phyloP scores from a whole-genome alignment of 352 stramenopile species.

The Thalassiosira allenii region DNA sequence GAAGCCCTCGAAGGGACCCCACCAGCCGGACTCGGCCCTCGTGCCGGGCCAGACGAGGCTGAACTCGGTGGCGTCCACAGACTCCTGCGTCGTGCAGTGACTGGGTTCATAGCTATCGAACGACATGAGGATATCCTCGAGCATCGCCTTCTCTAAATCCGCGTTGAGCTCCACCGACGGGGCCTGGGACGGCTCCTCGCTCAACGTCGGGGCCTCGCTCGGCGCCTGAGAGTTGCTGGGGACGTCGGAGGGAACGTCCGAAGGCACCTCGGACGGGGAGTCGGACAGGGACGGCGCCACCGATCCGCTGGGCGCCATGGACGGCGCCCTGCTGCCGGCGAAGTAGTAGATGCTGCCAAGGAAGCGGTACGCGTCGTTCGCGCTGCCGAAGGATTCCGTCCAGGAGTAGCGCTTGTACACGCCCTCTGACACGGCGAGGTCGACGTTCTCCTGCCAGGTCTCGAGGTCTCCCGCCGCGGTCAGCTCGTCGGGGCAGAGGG shows the following conservation, averaged over 20 bases:
- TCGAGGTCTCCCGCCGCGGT: conserved; percentile 14
- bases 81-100: neutral
- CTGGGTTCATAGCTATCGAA: conserved; percentile 4
- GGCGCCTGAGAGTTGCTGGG: too few relatives aligned
- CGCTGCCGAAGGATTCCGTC: neutral
- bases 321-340: neutral
- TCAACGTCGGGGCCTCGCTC: too few relatives aligned
- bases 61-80: conserved; percentile 4
- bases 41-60: conserved; percentile 36
- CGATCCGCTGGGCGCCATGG: neutral
- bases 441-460: conserved; percentile 28
- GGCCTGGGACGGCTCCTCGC: too few relatives aligned
- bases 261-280: neutral
- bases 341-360: conserved; percentile 2
- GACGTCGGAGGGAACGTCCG: too few relatives aligned
- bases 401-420: neutral
- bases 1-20: neutral
- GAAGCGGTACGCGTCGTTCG: conserved; percentile 2
- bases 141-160: conserved; percentile 31
- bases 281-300: neutral
- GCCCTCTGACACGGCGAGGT: conserved; percentile 28
- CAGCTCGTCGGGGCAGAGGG: conserved; percentile 5
- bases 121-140: conserved; percentile 28
- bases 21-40: conserved; percentile 26
- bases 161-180: too few relatives aligned